Percentiles rank a stretch among this genome's conserved stretches.
phyloP scores from a whole-genome alignment of 2,329 filamentous ascomycete genomes.

The Claviceps sp. region DNA sequence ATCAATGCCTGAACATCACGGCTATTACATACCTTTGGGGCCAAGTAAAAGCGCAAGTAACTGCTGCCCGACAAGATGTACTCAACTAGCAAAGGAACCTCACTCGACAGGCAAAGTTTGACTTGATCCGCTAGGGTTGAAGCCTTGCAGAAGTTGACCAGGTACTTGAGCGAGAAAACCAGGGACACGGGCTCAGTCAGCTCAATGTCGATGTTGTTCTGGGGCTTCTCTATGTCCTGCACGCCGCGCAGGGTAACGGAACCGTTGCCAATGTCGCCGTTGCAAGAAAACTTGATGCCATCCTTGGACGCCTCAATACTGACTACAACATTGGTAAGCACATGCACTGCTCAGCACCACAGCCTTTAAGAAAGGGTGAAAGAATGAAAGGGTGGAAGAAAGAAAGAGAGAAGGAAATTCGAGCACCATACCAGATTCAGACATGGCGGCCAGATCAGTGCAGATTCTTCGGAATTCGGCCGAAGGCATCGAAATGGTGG shows the following conservation, averaged over 20 bases:
- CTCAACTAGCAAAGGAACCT: conserved; percentile 92
- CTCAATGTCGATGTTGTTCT: conserved; percentile 75
- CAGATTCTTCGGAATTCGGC: conserved; percentile 90
- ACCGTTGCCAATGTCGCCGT: conserved; percentile 91
- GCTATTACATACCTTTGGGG: conserved; percentile 65
- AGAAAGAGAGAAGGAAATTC: background rate
- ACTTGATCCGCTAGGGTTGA: conserved; percentile 69
- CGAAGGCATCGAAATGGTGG: conserved; percentile 79
- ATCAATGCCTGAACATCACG: background rate
- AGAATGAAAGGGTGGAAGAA: background rate
- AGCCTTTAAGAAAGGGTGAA: too few species aligned
- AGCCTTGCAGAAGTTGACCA: conserved; percentile 99
- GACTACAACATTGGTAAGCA: conserved; percentile 37
- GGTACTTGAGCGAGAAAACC: conserved; percentile 97
- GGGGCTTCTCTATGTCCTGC: conserved; percentile 78
- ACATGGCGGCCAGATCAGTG: conserved; percentile 80
- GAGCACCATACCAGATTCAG: conserved; percentile 65
- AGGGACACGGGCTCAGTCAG: conserved; percentile 85
- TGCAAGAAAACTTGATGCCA: conserved; percentile 86
- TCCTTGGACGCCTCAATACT: conserved; percentile 95
- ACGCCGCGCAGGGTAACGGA: conserved; percentile 83
- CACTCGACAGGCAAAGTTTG: conserved; percentile 87
- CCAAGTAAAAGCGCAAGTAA: conserved; percentile 93
- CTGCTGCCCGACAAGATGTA: conserved; percentile 71
- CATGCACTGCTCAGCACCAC: background rate